Conservation (phyloP, 1,284 basidiomycete species). For the Rhodotorula sp. region DNA sequence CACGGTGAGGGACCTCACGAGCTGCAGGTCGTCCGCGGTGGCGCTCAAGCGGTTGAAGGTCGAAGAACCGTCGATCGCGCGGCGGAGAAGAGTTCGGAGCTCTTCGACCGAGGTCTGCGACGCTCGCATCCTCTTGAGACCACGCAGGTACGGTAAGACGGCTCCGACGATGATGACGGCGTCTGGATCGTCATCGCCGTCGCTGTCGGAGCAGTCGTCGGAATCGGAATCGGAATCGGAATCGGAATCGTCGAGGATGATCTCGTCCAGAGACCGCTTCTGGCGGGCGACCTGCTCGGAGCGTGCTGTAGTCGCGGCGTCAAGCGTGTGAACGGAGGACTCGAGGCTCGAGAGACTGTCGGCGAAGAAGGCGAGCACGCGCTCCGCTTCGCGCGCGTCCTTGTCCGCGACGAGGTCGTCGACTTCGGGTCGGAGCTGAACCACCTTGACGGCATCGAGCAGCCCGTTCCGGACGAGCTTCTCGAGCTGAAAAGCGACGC, state of each 20-base stretch:
- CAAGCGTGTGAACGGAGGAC: background rate
- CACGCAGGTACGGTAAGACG: background rate
- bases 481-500: conserved; percentile 25
- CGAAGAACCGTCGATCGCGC: background rate
- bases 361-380: conserved; percentile 15
- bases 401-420: background rate
- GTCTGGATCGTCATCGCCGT: background rate
- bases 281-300: background rate
- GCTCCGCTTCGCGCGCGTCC: background rate
- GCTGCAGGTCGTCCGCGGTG: background rate
- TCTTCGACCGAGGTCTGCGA: background rate
- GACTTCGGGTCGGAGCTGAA: conserved; percentile 1
- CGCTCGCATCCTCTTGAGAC: background rate
- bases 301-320: background rate
- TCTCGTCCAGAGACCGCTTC: background rate
- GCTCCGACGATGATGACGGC: background rate
- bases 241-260: background rate
- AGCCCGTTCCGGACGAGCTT: conserved; percentile 15
- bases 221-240: background rate
- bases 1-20: conserved; percentile 17
- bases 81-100: conserved; percentile 1
- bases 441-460: conserved; percentile 10
- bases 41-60: background rate
- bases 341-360: conserved; percentile 2
- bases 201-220: background rate